phyloP scores from a whole-genome alignment of 768 basidiomycete genomes.

The Macrolepiota dolichaula region DNA sequence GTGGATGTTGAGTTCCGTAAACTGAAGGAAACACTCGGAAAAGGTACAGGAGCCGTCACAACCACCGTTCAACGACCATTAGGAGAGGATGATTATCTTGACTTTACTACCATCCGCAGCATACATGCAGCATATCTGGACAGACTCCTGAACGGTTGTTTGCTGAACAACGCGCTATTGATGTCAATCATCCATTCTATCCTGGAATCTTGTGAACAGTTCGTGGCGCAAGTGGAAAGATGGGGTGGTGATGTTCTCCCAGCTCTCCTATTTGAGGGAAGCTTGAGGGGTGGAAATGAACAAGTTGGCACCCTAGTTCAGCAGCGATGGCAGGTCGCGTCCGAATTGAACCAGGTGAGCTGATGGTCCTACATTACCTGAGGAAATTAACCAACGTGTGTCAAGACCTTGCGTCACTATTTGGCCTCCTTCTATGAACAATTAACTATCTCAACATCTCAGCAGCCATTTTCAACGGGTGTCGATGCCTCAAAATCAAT shows the following conservation, averaged over 20 bases:
- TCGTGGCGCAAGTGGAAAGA: slow-evolving; percentile 84
- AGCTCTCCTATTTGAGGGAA: slow-evolving; percentile 79
- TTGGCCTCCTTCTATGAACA: slow-evolving; percentile 81
- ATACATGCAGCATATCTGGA: slow-evolving; percentile 83
- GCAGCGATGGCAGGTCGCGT: slow-evolving; percentile 64
- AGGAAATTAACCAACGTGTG: background rate
- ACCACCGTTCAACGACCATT: slow-evolving; percentile 1
- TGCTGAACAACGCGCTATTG: slow-evolving; percentile 65
- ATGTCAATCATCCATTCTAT: slow-evolving; percentile 66
- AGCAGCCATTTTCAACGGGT: slow-evolving; percentile 61
- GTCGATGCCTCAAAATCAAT: slow-evolving; percentile 72
- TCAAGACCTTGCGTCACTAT: slow-evolving; percentile 55
- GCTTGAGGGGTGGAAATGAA: slow-evolving; percentile 53
- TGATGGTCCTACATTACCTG: background rate
- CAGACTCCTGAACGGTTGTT: slow-evolving; percentile 72
- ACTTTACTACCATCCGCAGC: slow-evolving; percentile 82
- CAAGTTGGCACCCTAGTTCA: slow-evolving; percentile 70
- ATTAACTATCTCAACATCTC: slow-evolving; percentile 71
- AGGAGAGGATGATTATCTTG: slow-evolving; percentile 45
- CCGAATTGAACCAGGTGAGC: slow-evolving; percentile 73
- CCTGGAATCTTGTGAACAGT: slow-evolving; percentile 80
- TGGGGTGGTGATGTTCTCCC: slow-evolving; percentile 93
- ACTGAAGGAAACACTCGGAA: slow-evolving; percentile 57
- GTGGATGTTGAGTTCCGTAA: slow-evolving; percentile 79
- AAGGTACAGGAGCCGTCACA: slow-evolving; percentile 14